A percentile compares a stretch with the other conserved stretches of the same genome.
Evolutionary conservation across 257 asterid species (phyloP).

Genomic region (Salvia hispanica): DNA sequence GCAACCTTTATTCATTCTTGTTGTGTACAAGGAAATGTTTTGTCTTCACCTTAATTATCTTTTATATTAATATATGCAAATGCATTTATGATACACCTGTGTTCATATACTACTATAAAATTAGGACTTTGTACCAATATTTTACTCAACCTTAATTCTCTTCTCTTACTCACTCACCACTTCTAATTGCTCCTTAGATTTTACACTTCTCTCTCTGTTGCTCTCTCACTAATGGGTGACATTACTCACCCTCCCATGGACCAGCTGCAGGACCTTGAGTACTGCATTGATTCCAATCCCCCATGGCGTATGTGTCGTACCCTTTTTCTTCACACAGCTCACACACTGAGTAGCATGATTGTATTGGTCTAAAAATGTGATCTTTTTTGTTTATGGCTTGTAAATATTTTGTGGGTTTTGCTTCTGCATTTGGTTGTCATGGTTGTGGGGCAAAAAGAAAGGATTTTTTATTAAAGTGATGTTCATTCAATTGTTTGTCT

Average conservation of each 20-base stretch:
- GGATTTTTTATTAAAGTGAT: slow-evolving; percentile 15
- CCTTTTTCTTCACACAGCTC: slow-evolving; percentile 9
- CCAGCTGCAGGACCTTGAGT: slow-evolving; percentile 84
- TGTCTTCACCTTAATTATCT: neutral
- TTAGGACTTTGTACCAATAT: slow-evolving; percentile 17
- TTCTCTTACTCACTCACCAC: slow-evolving; percentile 26
- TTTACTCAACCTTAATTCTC: slow-evolving; percentile 30
- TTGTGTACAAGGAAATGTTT: slow-evolving; percentile 27
- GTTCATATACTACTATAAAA: neutral
- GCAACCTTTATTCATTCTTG: slow-evolving; percentile 17
- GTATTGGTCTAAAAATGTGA: neutral
- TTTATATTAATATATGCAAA: too few relatives aligned
- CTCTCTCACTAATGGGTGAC: slow-evolving; percentile 48
- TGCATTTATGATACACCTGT: too few relatives aligned
- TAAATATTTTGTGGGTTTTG: slow-evolving; percentile 11
- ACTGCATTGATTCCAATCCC: slow-evolving; percentile 87
- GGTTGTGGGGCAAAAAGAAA: too few relatives aligned
- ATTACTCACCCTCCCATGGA: slow-evolving; percentile 84
- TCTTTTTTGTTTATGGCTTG: neutral
- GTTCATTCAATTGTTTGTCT: slow-evolving; percentile 21
- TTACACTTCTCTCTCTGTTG: neutral
- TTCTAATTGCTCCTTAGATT: slow-evolving; percentile 30
- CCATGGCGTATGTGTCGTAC: slow-evolving; percentile 63
- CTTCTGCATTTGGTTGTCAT: slow-evolving; percentile 19
- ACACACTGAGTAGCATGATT: slow-evolving; percentile 2